phyloP scores from a whole-genome alignment of 441 rosid species.

The Erysimum cheiri region DNA sequence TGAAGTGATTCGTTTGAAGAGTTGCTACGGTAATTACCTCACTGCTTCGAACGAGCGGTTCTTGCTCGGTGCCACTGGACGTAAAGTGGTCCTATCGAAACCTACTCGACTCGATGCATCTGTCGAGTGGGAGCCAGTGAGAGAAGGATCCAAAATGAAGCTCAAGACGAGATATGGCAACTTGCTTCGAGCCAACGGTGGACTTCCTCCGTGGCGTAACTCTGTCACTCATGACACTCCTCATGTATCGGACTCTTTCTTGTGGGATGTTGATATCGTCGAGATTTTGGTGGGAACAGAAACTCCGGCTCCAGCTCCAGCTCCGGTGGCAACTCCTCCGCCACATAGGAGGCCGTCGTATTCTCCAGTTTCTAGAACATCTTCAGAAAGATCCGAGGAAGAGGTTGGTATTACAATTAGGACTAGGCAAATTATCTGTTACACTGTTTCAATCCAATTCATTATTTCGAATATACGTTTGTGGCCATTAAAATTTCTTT shows the following conservation, averaged over 20 bases:
- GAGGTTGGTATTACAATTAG: conserved; percentile 32
- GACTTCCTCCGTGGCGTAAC: conserved; percentile 96
- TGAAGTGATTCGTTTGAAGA: conserved; percentile 58
- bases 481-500: too few relatives aligned
- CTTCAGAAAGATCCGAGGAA: conserved; percentile 37
- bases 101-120: conserved; percentile 75
- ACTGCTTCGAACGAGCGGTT: conserved; percentile 84
- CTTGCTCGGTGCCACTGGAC: conserved; percentile 85
- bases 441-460: not conserved
- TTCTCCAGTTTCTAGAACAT: conserved; percentile 30
- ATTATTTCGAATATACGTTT: not conserved
- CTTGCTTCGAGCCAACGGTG: conserved; percentile 89
- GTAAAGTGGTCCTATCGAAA: conserved; percentile 64
- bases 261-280: conserved; percentile 81
- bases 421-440: not conserved
- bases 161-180: conserved; percentile 77
- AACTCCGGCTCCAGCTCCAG: conserved; percentile 18
- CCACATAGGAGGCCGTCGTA: conserved; percentile 30
- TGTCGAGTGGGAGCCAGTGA: conserved; percentile 83
- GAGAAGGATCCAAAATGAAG: conserved; percentile 62
- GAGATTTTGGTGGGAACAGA: conserved; percentile 53
- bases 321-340: conserved; percentile 22
- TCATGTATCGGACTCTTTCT: conserved; percentile 69
- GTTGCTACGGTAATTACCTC: conserved; percentile 65
- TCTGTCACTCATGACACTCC: conserved; percentile 92